Evolutionary conservation across 2,329 filamentous ascomycete species (phyloP), one percentile per base, ranked within the genome.

Genomic region (Fusarium sp.): DNA sequence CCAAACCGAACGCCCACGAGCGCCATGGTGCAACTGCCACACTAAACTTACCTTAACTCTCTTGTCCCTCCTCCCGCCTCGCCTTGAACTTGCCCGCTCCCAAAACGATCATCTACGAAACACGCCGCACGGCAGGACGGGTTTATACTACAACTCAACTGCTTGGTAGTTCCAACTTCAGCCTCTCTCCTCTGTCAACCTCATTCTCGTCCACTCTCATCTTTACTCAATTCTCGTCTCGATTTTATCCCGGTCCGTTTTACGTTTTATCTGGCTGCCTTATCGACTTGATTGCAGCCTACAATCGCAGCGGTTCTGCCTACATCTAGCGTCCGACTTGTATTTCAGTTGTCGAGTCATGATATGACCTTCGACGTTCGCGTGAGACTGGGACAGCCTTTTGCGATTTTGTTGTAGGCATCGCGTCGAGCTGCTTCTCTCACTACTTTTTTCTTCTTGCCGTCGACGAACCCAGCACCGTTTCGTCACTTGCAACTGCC

Each of bases 1-100:
- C 49, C 49, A 19, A 29, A 43, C 53, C 47, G 56, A 61, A 61
- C 58, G 48, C 57, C 39, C 35, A 56, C 29, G 41, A 66, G 50
- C 68, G 68, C 68, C 56, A 70, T 69, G 66, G 53, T 69, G 63
- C 67, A 68, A 70, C 61, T 57, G 66, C 61, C 63, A 63, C 45
- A 61, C 53, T 33, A 33, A 25, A 49, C 61, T 65, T 43, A 32
- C 41, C 31, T 33, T 29, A 47, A 57, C 44, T 39, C 44, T 65
- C 49, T 61, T 43, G 39, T 57, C 54, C 53, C 23, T 25, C 23
- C 54, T n/a, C n/a, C n/a, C 45, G 49, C 61, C 59, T 5, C 27
- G 11, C 66, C 53, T 69, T 63, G 56, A 67, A 62, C 53, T 49
- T 42, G 43, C 45, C 44, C 59, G 65, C 53, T 33, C 61, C 58